A percentile compares a stretch with the other conserved stretches of the same genome.
phyloP scores from a whole-genome alignment of 1,284 basidiomycete genomes.

The Pterulicium gracile region DNA sequence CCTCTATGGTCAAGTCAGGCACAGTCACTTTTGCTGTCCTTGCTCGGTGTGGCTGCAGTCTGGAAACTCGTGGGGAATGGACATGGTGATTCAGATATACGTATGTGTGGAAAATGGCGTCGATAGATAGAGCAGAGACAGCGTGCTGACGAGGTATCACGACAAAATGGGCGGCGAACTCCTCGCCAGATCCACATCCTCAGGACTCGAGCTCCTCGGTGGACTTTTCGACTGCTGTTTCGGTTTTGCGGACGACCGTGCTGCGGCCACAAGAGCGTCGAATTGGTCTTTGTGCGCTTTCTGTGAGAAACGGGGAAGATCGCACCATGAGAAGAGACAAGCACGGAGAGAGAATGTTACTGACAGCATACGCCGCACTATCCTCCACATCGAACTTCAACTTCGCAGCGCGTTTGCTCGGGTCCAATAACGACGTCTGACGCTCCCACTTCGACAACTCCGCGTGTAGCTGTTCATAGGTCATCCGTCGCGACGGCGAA shows the following conservation, averaged over 20 bases:
- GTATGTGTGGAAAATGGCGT: too few species aligned
- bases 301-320: constrained; percentile 17
- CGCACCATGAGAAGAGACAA: not conserved
- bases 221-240: not conserved
- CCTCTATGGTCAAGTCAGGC: too few species aligned
- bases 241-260: constrained; percentile 19
- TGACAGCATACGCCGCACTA: constrained; percentile 35
- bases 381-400: constrained; percentile 32
- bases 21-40: too few species aligned
- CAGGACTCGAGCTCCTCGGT: not conserved
- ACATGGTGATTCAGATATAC: too few species aligned
- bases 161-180: too few species aligned
- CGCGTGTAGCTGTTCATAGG: constrained; percentile 31
- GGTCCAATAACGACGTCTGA: constrained; percentile 14
- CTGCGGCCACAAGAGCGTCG: constrained; percentile 27
- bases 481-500: constrained; percentile 31
- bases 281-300: constrained; percentile 35
- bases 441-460: constrained; percentile 56
- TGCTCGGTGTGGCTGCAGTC: too few species aligned
- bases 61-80: too few species aligned
- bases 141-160: too few species aligned
- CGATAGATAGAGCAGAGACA: too few species aligned
- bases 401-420: constrained; percentile 18
- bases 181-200: too few species aligned
- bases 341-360: constrained; percentile 9